phyloP scores from a whole-genome alignment of 257 asterid species.

The Ajuga chamaepitys region DNA sequence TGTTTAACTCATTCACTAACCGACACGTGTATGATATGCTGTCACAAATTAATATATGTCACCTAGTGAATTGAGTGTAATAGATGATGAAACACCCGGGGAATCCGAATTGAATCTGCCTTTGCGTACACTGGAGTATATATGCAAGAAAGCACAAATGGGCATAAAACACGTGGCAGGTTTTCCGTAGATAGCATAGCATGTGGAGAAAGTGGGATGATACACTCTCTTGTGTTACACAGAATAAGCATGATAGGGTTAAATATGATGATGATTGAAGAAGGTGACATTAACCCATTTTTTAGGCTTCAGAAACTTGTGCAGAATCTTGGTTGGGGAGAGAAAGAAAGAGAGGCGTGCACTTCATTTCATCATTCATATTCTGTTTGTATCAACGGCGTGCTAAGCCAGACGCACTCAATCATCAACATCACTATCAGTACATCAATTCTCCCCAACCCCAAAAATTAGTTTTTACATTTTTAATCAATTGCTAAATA shows the following conservation, averaged over 20 bases:
- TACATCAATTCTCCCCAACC: constrained; percentile 25
- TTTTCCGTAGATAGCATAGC: background rate
- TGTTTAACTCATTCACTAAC: no score
- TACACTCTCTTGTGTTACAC: constrained; percentile 19
- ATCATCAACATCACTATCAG: constrained; percentile 46
- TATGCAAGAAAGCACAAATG: no score
- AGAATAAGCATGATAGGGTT: constrained; percentile 1
- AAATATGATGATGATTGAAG: constrained; percentile 21
- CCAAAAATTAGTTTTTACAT: background rate
- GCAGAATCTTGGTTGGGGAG: constrained; percentile 34
- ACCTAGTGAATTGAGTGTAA: no score
- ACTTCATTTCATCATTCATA: constrained; percentile 32
- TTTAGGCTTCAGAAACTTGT: constrained; percentile 22
- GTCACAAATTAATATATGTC: no score
- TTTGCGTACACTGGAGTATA: no score
- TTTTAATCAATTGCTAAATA: background rate
- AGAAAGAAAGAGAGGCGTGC: constrained; percentile 34
- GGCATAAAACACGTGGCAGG: constrained; percentile 1
- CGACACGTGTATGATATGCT: no score
- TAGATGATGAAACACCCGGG: no score
- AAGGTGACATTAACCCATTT: constrained; percentile 17
- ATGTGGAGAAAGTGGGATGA: constrained; percentile 22
- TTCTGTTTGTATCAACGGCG: constrained; percentile 18
- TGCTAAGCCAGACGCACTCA: constrained; percentile 37
- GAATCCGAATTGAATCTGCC: no score